Evolutionary conservation across 2,329 filamentous ascomycete species (phyloP), one percentile per base, ranked within the genome.

Genomic region (Penicillium fuscoglaucum): DNA sequence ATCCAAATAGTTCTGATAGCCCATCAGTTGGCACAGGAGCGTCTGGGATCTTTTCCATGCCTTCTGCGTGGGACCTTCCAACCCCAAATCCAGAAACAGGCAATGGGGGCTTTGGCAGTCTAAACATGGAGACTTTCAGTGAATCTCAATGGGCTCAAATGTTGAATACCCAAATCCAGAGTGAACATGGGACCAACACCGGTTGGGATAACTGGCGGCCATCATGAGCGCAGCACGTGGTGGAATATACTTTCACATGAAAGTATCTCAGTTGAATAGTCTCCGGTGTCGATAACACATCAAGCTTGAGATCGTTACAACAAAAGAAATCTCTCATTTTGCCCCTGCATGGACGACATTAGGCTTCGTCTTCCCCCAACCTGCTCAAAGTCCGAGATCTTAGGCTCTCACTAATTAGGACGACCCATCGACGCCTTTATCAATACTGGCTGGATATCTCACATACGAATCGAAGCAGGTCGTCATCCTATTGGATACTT

Each of bases 61-160:
- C 70, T 17, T 54, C 69, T 39, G 56, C 62, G 8, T 77, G 75
- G 75, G 68, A 72, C n/a, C 60, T 69, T 51, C 41, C 60, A 2
- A 53, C 61, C 4, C 59, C 64, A n/a, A 58, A 46, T 31, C 52
- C 62, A 1, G 60, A 58, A 19, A 21, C 58, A 15, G 61, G 46
- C 17, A 62, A 62, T 49, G 44, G 61, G 19, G 65, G 68, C 37
- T 63, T 68, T 26, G 60, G 61, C 13, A 47, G 58, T 29, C 45
- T 62, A 1, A 65, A 65, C 17, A 58, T 74, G 48, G 70, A 70
- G 31, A 55, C 65, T 15, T 62, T 74, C 8, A 71, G 59, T 28
- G 73, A 74, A 19, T 67, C 68, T 4, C 73, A 76, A 40, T 78
- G 75, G 72, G 69, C 70, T 4, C 68, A 74, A 28, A 66, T 76